Percentiles rank a stretch among this genome's conserved stretches.
Conservation (phyloP, 371 early-diverging fungal genomes). For the Mucor plumbeus region DNA sequence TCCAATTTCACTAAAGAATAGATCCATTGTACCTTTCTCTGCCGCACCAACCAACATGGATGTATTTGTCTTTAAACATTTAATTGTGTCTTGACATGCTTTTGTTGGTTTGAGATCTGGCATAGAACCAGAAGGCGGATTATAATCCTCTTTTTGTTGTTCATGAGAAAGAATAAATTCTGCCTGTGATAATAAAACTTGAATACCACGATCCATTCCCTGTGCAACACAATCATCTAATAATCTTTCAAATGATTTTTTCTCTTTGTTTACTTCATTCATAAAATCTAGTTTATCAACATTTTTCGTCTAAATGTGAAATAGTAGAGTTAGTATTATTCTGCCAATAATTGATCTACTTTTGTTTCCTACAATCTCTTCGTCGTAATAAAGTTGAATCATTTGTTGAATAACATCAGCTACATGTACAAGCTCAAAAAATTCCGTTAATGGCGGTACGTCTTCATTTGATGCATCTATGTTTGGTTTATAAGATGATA, state of each 20-base stretch:
- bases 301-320: constrained; percentile 44
- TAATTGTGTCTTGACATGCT: constrained; percentile 73
- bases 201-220: constrained; percentile 90
- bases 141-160: constrained; percentile 73
- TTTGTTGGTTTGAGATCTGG: constrained; percentile 72
- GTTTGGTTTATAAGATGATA: constrained; percentile 59
- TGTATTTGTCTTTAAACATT: constrained; percentile 78
- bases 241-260: constrained; percentile 78
- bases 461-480: constrained; percentile 37
- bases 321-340: too few species aligned
- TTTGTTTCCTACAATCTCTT: constrained; percentile 62
- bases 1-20: constrained; percentile 90
- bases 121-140: constrained; percentile 59
- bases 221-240: constrained; percentile 87
- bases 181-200: constrained; percentile 77
- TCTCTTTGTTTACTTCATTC: constrained; percentile 82
- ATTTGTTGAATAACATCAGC: constrained; percentile 88
- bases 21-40: constrained; percentile 87
- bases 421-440: constrained; percentile 89
- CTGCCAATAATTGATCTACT: background rate
- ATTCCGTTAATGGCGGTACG: constrained; percentile 69
- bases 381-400: constrained; percentile 85
- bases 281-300: constrained; percentile 88
- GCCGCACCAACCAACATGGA: constrained; percentile 75
- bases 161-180: constrained; percentile 71